Evolutionary conservation across 768 basidiomycete genomes (phyloP), one percentile per base, ranked within the genome.

Genomic region (Boletus subcaerulescens): DNA sequence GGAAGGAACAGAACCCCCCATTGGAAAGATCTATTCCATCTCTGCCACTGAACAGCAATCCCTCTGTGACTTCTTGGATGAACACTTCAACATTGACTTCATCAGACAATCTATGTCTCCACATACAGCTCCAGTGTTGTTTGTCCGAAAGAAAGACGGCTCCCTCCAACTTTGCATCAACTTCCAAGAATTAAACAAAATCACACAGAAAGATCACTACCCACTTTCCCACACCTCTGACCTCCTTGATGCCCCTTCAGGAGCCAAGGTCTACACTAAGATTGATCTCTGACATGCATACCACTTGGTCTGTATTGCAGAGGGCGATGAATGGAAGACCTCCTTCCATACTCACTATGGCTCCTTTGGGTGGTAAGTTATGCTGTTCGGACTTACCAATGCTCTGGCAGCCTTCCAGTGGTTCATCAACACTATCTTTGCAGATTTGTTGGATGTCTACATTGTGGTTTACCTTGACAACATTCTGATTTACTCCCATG

Each of bases 161-260:
- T 51, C 52, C 1, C 67, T 60, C 39, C 44, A 20, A n/a, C 50
- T 69, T 29, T 71, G 68, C 45, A 54, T 67, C 14, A 66, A 78
- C 49, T 76, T 69, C 49, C 51, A 60, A 18, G 46, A 57, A 3
- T 65, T 75, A 0, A 77, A 76, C 45, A 54, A 66, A 0, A 63
- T 70, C 47, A 70, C 24, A 65, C 74, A 50, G 26, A 52, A 51
- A 26, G 42, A 51, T 14, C 52, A 54, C 5, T 74, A 74, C 42
- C 74, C 70, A 8, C n/a, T 40, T 18, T 3, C 39, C 17, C 18
- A 18, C 8, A 18, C 15, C 17, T 15, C 36, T 6, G 15, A 38
- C 13, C 36, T 38, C 36, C 36, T 38, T 38, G 36, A 38, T 38
- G 36, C 36, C 2, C 36, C 17, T 5, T 11, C 10, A 2, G 7